Conservation (phyloP, 2,329 filamentous ascomycete genomes). For the Cryphonectria carpinicola region DNA sequence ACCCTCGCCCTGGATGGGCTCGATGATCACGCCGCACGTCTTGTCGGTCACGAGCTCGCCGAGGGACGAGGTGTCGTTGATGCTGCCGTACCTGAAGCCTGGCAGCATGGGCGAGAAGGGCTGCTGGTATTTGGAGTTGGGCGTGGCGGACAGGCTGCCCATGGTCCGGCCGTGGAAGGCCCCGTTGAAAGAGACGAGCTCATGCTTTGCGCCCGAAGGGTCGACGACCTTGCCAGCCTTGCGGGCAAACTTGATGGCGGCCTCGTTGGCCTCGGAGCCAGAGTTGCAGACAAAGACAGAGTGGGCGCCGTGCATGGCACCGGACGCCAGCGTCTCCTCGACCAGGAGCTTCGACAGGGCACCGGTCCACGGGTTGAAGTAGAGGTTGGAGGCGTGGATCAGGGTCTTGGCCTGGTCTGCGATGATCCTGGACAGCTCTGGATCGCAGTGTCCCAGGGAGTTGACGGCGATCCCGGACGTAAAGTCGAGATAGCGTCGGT, state of each 20-base stretch:
- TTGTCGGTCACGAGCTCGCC: conserved; percentile 76
- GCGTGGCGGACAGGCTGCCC: conserved; percentile 92
- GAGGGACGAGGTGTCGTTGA: conserved; percentile 79
- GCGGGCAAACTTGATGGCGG: conserved; percentile 93
- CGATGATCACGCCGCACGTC: conserved; percentile 93
- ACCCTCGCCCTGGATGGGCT: conserved; percentile 97
- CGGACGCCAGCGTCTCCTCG: conserved; percentile 76
- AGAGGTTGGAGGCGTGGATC: conserved; percentile 92
- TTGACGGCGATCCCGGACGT: conserved; percentile 97
- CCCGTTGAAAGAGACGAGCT: conserved; percentile 87
- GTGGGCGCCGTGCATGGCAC: conserved; percentile 78
- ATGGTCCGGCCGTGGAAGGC: conserved; percentile 97
- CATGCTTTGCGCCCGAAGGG: conserved; percentile 72
- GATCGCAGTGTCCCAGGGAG: conserved; percentile 86
- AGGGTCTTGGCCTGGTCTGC: conserved; percentile 79
- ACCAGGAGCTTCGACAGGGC: conserved; percentile 84
- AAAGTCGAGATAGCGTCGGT: conserved; percentile 88
- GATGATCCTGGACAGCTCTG: conserved; percentile 74
- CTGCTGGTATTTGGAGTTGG: conserved; percentile 96
- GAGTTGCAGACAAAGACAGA: conserved; percentile 95
- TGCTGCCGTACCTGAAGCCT: conserved; percentile 84
- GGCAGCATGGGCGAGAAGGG: conserved; percentile 96
- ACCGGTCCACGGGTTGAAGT: conserved; percentile 96
- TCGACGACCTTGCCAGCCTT: conserved; percentile 83
- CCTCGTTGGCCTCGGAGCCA: conserved; percentile 95